These are phyloP conservation scores for Protostelium mycophagum DNA, from an alignment of 78 protist genomes.

Conservation along the genomic window DNA sequence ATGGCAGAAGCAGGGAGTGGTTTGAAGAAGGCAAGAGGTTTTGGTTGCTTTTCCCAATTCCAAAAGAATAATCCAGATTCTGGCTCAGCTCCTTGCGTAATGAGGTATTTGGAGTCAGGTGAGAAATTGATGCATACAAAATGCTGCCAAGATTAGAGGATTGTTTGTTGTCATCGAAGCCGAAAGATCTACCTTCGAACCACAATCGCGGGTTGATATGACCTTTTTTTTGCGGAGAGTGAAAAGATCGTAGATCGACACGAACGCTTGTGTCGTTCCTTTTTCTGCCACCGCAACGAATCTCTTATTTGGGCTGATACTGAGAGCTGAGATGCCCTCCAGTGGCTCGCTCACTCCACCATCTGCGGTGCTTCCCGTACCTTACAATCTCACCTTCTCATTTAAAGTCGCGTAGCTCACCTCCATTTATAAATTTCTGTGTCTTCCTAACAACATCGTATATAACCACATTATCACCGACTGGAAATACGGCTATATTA, in stretches of 20 bases:
- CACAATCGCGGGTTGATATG: background rate
- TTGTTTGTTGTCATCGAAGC: background rate
- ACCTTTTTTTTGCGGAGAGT: constrained; percentile 12
- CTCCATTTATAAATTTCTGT: constrained; percentile 32
- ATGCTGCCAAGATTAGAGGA: background rate
- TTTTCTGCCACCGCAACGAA: constrained; percentile 67
- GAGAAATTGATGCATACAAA: constrained; percentile 23
- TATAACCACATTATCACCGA: constrained; percentile 35
- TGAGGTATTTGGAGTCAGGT: constrained; percentile 15
- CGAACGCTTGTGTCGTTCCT: constrained; percentile 15
- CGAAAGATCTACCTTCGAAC: background rate
- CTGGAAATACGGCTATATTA: constrained; percentile 40
- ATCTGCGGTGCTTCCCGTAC: background rate
- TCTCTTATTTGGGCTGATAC: constrained; percentile 31
- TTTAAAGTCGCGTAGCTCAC: constrained; percentile 5
- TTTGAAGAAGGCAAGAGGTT: background rate
- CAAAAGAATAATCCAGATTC: constrained; percentile 43
- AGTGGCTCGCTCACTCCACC: background rate
- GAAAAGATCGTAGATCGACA: constrained; percentile 49
- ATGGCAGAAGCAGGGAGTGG: constrained; percentile 7
- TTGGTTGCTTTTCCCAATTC: constrained; percentile 49
- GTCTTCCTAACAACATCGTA: constrained; percentile 19
- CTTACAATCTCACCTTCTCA: background rate
- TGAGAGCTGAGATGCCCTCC: constrained; percentile 44
- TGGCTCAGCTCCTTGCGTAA: constrained; percentile 43